phyloP scores from a whole-genome alignment of 2,329 filamentous ascomycete genomes.

The Colletotrichum lupini region DNA sequence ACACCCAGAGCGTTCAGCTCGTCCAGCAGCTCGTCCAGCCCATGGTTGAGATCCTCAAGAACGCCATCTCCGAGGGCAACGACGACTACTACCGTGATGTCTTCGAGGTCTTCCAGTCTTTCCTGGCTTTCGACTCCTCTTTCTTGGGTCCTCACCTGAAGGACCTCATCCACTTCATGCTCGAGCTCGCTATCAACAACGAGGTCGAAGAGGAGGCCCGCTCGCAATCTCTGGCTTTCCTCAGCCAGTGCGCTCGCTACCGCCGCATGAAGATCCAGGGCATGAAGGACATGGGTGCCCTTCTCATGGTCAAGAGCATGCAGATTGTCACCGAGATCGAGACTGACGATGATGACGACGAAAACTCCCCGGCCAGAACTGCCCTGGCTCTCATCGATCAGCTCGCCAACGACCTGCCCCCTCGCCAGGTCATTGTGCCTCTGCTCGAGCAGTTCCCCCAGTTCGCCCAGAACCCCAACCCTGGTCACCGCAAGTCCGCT shows the following conservation, averaged over 20 bases:
- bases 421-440: constrained; percentile 93
- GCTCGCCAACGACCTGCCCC: constrained; percentile 87
- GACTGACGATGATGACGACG: constrained; percentile 77
- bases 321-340: constrained; percentile 92
- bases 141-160: constrained; percentile 88
- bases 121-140: constrained; percentile 88
- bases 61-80: constrained; percentile 80
- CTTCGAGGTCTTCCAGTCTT: constrained; percentile 97
- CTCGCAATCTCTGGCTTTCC: constrained; percentile 90
- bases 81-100: constrained; percentile 90
- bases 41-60: constrained; percentile 92
- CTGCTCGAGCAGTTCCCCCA: constrained; percentile 86
- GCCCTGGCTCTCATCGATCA: constrained; percentile 91
- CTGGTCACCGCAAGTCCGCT: constrained; percentile 87
- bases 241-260: constrained; percentile 92
- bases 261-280: constrained; percentile 96
- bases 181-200: constrained; percentile 82
- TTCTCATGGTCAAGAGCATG: constrained; percentile 88
- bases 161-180: constrained; percentile 93
- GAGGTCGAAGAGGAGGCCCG: constrained; percentile 86
- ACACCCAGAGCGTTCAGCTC: constrained; percentile 75
- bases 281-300: constrained; percentile 83
- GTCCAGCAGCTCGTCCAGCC: constrained; percentile 85
- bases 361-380: constrained; percentile 85
- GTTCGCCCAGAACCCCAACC: constrained; percentile 80